Percentiles rank a stretch among this genome's conserved stretches.
Conservation (phyloP, 805 yeast species). For the Priceomyces medius region DNA sequence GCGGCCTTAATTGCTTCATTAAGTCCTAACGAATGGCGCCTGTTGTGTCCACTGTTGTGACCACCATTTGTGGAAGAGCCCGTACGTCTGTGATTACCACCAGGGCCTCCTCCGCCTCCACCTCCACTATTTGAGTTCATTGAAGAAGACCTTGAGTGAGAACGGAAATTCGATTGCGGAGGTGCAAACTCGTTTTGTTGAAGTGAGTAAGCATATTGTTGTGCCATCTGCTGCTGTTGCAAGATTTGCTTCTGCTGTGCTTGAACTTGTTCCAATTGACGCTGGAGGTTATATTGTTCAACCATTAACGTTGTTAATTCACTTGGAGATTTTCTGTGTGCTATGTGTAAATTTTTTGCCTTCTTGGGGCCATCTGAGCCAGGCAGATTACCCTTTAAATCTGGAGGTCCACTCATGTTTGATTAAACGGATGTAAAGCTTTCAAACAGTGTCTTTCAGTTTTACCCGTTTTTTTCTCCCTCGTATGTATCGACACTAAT, state of each 20-base stretch:
- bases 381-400: not conserved
- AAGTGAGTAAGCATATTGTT: conserved; percentile 26
- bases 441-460: not conserved
- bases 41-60: conserved; percentile 68
- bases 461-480: no score
- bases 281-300: conserved; percentile 85
- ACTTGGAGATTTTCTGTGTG: conserved; percentile 96
- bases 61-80: conserved; percentile 24
- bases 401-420: not conserved
- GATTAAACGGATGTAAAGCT: not conserved
- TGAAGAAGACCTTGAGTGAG: conserved; percentile 37
- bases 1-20: conserved; percentile 96
- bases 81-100: conserved; percentile 40
- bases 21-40: conserved; percentile 90
- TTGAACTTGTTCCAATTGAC: conserved; percentile 87
- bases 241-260: conserved; percentile 87
- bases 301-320: conserved; percentile 92
- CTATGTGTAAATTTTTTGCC: conserved; percentile 66
- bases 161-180: conserved; percentile 21
- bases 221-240: conserved; percentile 56
- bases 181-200: conserved; percentile 20
- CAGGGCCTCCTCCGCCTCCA: conserved; percentile 12
- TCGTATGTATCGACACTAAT: no score
- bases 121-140: conserved; percentile 17
- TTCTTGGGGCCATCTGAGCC: conserved; percentile 18